A percentile compares a stretch with the other conserved stretches of the same genome.
Evolutionary conservation across 371 early-diverging fungal genomes (phyloP).

Genomic region (Dinochytrium kinnereticum): DNA sequence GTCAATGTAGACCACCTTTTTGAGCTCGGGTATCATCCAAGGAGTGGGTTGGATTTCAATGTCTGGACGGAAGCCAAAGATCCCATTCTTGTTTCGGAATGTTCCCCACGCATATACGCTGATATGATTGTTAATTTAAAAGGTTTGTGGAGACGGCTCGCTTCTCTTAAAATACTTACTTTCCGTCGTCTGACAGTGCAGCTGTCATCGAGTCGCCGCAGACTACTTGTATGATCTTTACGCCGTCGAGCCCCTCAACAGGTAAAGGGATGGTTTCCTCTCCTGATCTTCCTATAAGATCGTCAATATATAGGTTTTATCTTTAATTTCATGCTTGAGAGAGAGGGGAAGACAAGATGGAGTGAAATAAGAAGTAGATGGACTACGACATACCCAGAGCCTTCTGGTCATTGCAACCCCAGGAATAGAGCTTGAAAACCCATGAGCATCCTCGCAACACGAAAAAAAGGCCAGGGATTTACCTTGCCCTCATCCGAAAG

Average conservation of each 20-base stretch:
- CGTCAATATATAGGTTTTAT: not conserved
- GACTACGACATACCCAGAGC: slow-evolving; percentile 76
- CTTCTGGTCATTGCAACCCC: slow-evolving; percentile 99
- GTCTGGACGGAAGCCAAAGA: slow-evolving; percentile 61
- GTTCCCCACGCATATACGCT: slow-evolving; percentile 96
- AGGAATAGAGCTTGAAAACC: slow-evolving; percentile 61
- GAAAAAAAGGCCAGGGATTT: slow-evolving; percentile 4
- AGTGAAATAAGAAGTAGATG: slow-evolving; percentile 13
- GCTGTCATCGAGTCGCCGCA: slow-evolving; percentile 94
- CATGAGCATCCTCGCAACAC: not conserved
- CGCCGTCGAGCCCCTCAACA: slow-evolving; percentile 72
- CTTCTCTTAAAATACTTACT: slow-evolving; percentile 34
- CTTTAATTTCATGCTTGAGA: not conserved
- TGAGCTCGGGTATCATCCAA: slow-evolving; percentile 56
- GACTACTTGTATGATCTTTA: slow-evolving; percentile 81
- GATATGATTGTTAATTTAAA: not conserved
- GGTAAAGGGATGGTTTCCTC: slow-evolving; percentile 75
- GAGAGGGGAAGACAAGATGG: no score
- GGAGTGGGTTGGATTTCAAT: slow-evolving; percentile 72
- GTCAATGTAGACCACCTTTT: slow-evolving; percentile 74
- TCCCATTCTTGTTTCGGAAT: slow-evolving; percentile 74
- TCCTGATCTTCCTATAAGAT: slow-evolving; percentile 61
- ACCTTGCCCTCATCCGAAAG: slow-evolving; percentile 63
- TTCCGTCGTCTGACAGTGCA: slow-evolving; percentile 84
- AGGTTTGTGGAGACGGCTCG: not conserved